Conservation (phyloP, 2,329 filamentous ascomycete species). For the Ophiostoma himal-ulmi region DNA sequence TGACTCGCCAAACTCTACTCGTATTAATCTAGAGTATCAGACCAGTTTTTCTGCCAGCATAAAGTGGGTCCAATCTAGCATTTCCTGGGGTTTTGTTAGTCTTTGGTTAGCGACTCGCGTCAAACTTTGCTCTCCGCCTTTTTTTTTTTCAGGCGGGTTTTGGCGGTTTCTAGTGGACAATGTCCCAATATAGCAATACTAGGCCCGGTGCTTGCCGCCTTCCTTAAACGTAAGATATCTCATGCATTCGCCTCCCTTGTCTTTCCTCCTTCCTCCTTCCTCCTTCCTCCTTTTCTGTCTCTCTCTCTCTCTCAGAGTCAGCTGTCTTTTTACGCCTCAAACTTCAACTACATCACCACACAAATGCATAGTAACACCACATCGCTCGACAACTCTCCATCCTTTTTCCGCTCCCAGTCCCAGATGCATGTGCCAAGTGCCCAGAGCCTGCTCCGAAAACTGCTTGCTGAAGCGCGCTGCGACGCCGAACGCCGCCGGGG, state of each 20-base stretch:
- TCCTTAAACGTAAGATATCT: neutral
- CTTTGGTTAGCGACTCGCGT: too few species aligned
- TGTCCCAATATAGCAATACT: neutral
- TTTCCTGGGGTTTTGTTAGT: neutral
- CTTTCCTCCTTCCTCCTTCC: neutral
- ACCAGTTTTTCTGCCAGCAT: constrained; percentile 9
- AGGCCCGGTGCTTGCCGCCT: neutral
- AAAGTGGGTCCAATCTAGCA: neutral
- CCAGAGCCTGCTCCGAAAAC: constrained; percentile 45
- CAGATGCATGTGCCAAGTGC: constrained; percentile 53
- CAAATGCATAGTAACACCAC: constrained; percentile 54
- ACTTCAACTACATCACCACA: constrained; percentile 19
- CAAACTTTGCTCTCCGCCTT: constrained; percentile 6
- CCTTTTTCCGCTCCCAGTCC: constrained; percentile 49
- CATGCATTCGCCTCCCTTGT: neutral
- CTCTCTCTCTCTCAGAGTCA: neutral
- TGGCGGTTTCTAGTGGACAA: neutral
- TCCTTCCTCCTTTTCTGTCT: neutral
- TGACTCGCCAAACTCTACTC: neutral
- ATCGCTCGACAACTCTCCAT: constrained; percentile 39
- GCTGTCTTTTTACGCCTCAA: neutral
- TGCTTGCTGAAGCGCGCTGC: constrained; percentile 48
- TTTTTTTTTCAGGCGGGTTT: neutral
- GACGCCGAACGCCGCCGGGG: constrained; percentile 54
- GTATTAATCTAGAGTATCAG: neutral